Evolutionary conservation across 331 rosid species (phyloP), one percentile per base, ranked within the genome.

Genomic region (Malus hybrid): DNA sequence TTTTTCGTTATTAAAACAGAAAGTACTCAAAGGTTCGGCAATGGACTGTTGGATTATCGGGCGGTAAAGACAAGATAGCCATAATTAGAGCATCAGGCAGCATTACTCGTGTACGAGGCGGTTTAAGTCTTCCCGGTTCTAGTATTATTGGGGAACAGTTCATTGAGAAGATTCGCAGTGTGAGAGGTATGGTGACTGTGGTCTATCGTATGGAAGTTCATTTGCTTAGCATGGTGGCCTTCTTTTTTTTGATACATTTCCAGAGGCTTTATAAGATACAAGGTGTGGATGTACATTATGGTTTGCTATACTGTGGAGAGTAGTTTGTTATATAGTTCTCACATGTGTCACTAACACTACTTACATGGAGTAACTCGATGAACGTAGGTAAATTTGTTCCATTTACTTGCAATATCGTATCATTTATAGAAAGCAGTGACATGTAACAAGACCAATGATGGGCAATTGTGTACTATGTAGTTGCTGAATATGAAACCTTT

Each of bases 71-170:
- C 61, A 73, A 84, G 83, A 89, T 93, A 77, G 98, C 98, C 75
- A 80, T 93, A 61, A 88, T 93, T 72, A 87, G 98, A 87, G 98
- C 98, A 63, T 88, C 93, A 32, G 97, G 98, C 80, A 84, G 86
- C 81, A 93, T 93, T 63, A 91, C 88, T 63, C 89, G 90, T 71
- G 86, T 78, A 4, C 77, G 78, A 69, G 74, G 90, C 79, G 85
- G 89, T 68, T 80, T 82, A 67, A 84, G 92, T 81, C 44, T 7
- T 26, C 78, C 93, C 52, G 72, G 90, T 71, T 84, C 93, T 6
- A 88, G 93, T 76, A 87, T 93, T 73, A 67, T 87, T 70, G 90
- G 86, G 58, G 98, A 93, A 79, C 87, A 93, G 82, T 81, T 93
- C 78, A 91, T 89, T 83, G 93, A 88, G 86, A 93, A 88, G 88